phyloP scores from a whole-genome alignment of 805 yeast species.

The Cyberlindnera saturnus region DNA sequence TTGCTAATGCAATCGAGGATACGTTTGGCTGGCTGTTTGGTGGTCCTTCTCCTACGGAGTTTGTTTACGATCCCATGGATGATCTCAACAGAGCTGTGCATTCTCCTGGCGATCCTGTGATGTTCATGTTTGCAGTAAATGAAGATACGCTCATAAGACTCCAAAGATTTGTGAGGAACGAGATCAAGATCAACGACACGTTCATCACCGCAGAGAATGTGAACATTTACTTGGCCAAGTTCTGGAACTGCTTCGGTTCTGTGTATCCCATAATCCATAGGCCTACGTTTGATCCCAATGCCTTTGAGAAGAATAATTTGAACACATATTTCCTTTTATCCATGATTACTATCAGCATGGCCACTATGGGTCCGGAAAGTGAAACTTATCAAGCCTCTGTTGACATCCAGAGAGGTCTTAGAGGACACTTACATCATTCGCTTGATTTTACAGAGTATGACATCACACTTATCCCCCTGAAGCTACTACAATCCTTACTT shows the following conservation, averaged over 20 bases:
- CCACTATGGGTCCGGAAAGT: slow-evolving; percentile 4
- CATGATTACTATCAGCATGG: slow-evolving; percentile 19
- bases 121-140: slow-evolving; percentile 2
- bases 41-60: background rate
- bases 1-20: slow-evolving; percentile 18
- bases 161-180: background rate
- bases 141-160: slow-evolving; percentile 1
- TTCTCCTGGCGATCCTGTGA: background rate
- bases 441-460: slow-evolving; percentile 7
- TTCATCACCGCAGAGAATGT: slow-evolving; percentile 1
- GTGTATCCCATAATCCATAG: slow-evolving; percentile 35
- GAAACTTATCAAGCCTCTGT: background rate
- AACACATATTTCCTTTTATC: slow-evolving; percentile 14
- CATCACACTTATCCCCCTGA: slow-evolving; percentile 13
- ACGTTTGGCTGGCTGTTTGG: slow-evolving; percentile 24
- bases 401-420: slow-evolving; percentile 18
- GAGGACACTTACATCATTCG: slow-evolving; percentile 11
- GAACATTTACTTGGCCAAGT: slow-evolving; percentile 22
- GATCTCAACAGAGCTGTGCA: background rate
- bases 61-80: background rate
- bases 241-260: slow-evolving; percentile 32
- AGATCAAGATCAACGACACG: background rate
- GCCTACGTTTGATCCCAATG: slow-evolving; percentile 24
- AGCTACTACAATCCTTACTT: slow-evolving; percentile 22
- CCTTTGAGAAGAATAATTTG: slow-evolving; percentile 2